Evolutionary conservation across 2,329 filamentous ascomycete genomes (phyloP), one percentile per base, ranked within the genome.

Genomic region (Diaporthe sp.): DNA sequence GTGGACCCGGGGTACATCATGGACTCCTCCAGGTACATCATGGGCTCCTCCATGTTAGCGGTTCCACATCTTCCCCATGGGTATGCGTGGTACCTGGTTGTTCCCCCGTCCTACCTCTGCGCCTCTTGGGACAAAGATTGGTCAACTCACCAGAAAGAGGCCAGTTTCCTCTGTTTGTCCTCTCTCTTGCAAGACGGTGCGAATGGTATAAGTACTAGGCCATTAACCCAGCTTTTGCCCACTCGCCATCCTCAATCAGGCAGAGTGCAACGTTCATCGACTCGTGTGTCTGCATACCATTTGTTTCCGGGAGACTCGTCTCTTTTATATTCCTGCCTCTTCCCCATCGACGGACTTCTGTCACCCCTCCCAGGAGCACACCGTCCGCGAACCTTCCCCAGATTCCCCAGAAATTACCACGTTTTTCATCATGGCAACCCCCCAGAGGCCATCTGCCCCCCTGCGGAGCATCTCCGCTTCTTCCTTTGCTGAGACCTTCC

Each of bases 401-500:
- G 25, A 70, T 68, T 62, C 42, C 53, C 53, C 46, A 72, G 58
- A 61, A 49, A 39, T 46, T 69, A 71, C 62, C 59, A 71, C 31
- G 58, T 58, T 67, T 28, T 46, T 25, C 75, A 67, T 31, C 49
- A 76, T 76, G 75, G 65, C 75, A 77, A 78, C 80, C 12, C 78
- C 79, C 37, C 77, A 80, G 70, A 79, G 81, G 78, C 82, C 81
- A 19, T 76, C 78, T 42, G 78, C 79, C 67, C 80, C 78, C 53
- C 69, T 77, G 73, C 80, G 82, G 72, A 78, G 80, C n/a, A 70
- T 74, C 57, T 82, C 81, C 17, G 79, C 79, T 76, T 82, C 80
- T 78, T 82, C 80, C 77, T 83, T 84, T 62, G 82, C 82, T 46
- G 80, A 82, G 73, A 78, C 80, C n/a, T 84, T 84, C 73, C 79